Evolutionary conservation across 2,329 filamentous ascomycete species (phyloP).

Genomic region (Ceratocystis albifundus): DNA sequence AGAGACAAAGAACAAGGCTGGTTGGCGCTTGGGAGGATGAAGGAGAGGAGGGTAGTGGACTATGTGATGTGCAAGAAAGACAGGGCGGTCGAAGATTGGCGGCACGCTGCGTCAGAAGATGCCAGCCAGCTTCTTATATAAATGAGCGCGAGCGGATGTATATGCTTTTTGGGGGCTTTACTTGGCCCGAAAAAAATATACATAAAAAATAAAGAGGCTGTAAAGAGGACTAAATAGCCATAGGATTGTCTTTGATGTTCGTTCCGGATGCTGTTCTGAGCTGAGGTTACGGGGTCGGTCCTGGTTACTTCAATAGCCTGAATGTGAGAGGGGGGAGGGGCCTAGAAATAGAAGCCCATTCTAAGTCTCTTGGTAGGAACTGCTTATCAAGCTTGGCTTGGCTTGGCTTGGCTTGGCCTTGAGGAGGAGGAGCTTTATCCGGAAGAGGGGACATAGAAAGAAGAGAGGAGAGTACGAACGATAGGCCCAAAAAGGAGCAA

Average conservation of each 20-base stretch:
- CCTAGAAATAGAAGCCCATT: too few relatives aligned
- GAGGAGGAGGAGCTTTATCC: neutral
- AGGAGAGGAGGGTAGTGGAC: neutral
- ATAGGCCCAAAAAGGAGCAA: too few relatives aligned
- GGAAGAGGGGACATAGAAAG: neutral
- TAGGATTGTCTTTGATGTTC: slow-evolving; percentile 3
- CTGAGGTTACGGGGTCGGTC: slow-evolving; percentile 1
- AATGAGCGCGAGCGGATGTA: neutral
- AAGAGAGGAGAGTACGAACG: neutral
- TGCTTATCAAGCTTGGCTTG: neutral
- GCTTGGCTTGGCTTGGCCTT: neutral
- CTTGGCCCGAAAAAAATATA: neutral
- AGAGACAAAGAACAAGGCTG: neutral
- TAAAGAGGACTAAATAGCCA: neutral
- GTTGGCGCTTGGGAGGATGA: neutral
- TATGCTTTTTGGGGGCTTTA: neutral
- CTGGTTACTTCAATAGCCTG: neutral
- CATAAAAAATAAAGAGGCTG: slow-evolving; percentile 12
- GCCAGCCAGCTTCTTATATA: slow-evolving; percentile 1
- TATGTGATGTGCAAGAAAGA: neutral
- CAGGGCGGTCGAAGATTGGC: neutral
- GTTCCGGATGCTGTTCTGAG: slow-evolving; percentile 3
- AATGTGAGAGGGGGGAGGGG: too few relatives aligned
- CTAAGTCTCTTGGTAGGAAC: too few relatives aligned
- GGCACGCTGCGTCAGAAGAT: neutral